A percentile compares a stretch with the other conserved stretches of the same genome.
These are phyloP conservation scores for Podospora didyma DNA, from an alignment of 495 filamentous ascomycete species.

Conservation along the genomic window DNA sequence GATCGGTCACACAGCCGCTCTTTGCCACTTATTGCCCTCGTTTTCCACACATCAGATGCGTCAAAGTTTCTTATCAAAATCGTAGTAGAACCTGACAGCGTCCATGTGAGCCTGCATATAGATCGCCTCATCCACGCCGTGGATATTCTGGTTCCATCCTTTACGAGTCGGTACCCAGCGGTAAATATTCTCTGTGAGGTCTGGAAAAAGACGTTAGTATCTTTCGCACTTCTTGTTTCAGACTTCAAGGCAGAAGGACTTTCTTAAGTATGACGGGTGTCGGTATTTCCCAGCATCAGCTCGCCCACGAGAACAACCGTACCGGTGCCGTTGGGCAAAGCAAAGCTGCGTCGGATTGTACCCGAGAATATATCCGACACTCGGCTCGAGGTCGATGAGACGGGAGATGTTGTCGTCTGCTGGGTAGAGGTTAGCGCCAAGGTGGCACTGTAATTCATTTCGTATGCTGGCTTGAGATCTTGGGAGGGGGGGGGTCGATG, in stretches of 20 bases:
- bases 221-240: background rate
- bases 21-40: too few relatives aligned
- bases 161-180: background rate
- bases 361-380: background rate
- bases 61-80: background rate
- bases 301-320: background rate
- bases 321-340: background rate
- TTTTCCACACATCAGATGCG: background rate
- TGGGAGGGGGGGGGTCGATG: too few relatives aligned
- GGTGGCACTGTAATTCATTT: background rate
- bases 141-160: background rate
- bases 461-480: background rate
- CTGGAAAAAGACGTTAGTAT: background rate
- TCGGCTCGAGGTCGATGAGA: background rate
- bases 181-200: background rate
- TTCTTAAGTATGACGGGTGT: background rate
- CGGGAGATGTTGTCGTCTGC: background rate
- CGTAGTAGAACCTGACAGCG: background rate
- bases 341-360: background rate
- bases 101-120: background rate
- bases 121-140: background rate
- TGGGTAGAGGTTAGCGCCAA: background rate
- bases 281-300: background rate
- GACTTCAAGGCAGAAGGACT: background rate
- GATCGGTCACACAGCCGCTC: too few relatives aligned